These are phyloP conservation scores for Flueggea neowawraea DNA, from an alignment of 441 rosid genomes.

Conservation along the genomic window DNA sequence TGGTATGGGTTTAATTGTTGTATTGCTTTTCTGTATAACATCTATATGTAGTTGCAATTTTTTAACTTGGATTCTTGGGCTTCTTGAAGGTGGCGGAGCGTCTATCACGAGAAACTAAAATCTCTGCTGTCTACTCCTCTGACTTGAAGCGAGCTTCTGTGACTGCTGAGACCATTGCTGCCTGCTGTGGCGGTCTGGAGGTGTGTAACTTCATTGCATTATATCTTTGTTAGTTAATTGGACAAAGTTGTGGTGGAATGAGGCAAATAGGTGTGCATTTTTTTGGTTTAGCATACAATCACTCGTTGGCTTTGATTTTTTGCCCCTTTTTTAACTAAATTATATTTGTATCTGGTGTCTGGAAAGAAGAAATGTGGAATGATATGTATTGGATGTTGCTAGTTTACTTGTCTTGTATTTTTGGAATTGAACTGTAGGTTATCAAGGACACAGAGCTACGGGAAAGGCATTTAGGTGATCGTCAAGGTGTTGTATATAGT, in stretches of 20 bases:
- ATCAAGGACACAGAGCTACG: constrained; percentile 54
- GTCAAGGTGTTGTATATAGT: constrained; percentile 61
- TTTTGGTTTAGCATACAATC: no score
- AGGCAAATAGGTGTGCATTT: no score
- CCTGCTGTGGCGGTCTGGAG: constrained; percentile 56
- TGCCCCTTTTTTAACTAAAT: no score
- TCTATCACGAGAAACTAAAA: constrained; percentile 51
- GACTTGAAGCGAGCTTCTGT: constrained; percentile 77
- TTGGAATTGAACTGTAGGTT: constrained; percentile 40
- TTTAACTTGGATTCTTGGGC: background rate
- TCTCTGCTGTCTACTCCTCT: constrained; percentile 65
- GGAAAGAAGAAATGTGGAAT: no score
- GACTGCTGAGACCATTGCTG: constrained; percentile 67
- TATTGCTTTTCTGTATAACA: no score
- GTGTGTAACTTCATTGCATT: constrained; percentile 21
- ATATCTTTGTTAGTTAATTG: no score
- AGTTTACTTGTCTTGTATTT: background rate
- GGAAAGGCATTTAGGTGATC: constrained; percentile 81
- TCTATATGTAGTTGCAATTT: background rate
- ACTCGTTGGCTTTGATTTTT: no score
- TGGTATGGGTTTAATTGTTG: constrained; percentile 8
- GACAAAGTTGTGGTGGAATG: no score
- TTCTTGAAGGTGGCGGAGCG: constrained; percentile 58
- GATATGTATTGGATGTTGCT: background rate
- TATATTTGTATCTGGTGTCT: no score